Evolutionary conservation across 2,329 filamentous ascomycete species (phyloP).

Genomic region (Alternaria burnsii): DNA sequence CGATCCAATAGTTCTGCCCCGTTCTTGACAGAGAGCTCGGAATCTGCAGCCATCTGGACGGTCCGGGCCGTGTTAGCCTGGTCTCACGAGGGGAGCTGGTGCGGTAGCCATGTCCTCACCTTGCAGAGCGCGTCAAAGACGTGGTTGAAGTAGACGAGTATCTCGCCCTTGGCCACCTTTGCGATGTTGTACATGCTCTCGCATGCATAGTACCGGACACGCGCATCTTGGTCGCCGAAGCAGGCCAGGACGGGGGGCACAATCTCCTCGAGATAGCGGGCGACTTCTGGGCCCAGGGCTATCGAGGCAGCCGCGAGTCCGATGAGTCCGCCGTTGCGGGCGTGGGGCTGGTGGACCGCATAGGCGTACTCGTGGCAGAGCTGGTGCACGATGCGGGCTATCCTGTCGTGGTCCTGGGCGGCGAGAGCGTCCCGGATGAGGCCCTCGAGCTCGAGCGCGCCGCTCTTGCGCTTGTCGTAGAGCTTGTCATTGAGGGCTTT

Average conservation of each 20-base stretch:
- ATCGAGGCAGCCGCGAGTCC: slow-evolving; percentile 95
- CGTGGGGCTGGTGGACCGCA: slow-evolving; percentile 94
- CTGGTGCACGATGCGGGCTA: slow-evolving; percentile 90
- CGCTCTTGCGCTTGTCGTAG: slow-evolving; percentile 97
- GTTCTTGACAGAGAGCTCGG: slow-evolving; percentile 97
- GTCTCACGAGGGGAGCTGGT: background rate
- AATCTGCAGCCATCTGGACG: slow-evolving; percentile 85
- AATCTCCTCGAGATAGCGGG: slow-evolving; percentile 89
- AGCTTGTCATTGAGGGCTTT: slow-evolving; percentile 96
- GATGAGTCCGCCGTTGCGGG: slow-evolving; percentile 94
- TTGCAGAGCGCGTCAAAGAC: slow-evolving; percentile 98
- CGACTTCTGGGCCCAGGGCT: slow-evolving; percentile 88
- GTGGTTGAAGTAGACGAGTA: slow-evolving; percentile 96
- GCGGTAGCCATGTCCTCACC: slow-evolving; percentile 58
- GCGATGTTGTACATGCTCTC: slow-evolving; percentile 99
- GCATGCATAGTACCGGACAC: slow-evolving; percentile 97
- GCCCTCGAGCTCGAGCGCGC: slow-evolving; percentile 92
- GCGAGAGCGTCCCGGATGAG: slow-evolving; percentile 85
- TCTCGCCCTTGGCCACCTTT: slow-evolving; percentile 98
- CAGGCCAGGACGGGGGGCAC: slow-evolving; percentile 96
- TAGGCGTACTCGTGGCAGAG: slow-evolving; percentile 98
- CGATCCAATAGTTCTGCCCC: slow-evolving; percentile 94
- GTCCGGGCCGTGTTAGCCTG: slow-evolving; percentile 30
- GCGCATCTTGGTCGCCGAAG: slow-evolving; percentile 97
- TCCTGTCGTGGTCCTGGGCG: slow-evolving; percentile 78